Evolutionary conservation across 441 rosid species (phyloP), one percentile per base, ranked within the genome.

Genomic region (Geranium incanum): DNA sequence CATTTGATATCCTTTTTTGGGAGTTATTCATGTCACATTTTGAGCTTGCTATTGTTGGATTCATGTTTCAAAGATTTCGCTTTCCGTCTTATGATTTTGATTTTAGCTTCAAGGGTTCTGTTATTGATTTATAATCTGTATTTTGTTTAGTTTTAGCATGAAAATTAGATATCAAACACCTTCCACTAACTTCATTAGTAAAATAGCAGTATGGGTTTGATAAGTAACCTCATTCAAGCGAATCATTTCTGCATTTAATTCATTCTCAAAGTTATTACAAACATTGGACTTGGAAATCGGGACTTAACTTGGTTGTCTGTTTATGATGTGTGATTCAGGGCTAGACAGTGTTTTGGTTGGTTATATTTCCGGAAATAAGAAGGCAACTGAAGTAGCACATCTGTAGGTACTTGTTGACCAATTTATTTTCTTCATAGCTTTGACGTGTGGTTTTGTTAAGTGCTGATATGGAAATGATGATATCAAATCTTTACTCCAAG

Each of bases 361-460:
- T 45, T 94, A 88, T 82, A 70, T 94, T 15, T 74, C 87, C 80
- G 97, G 97, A 73, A 86, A 71, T 81, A 91, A 85, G 87, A 94
- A 86, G 64, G 90, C 96, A 74, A 91, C 98, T n/a, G 92, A 94
- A 84, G 90, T 87, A 57, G 97, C 96, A 84, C 98, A 88, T 76
- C 75, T 85, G 97, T 91, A 74, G 79, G 89, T 88, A 74, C 36
- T 39, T 68, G 39, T 19, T 55, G 23, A 48, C 36, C 38, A 23
- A 28, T 9, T 12, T 33, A 23, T 67, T 36, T 28, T 7, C 6
- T 45, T 68, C 2, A n/a, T 55, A 55, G 62, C 62, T 55, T 50
- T 11, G 59, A 50, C 16, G 3, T 12, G 59, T 12, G 9, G 36
- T 70, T 21, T 12, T 15, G 36, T 70, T 21, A 45, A 50, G 59